Evolutionary conservation across 1,284 basidiomycete species (phyloP).

Genomic region (Abortiporus biennis): DNA sequence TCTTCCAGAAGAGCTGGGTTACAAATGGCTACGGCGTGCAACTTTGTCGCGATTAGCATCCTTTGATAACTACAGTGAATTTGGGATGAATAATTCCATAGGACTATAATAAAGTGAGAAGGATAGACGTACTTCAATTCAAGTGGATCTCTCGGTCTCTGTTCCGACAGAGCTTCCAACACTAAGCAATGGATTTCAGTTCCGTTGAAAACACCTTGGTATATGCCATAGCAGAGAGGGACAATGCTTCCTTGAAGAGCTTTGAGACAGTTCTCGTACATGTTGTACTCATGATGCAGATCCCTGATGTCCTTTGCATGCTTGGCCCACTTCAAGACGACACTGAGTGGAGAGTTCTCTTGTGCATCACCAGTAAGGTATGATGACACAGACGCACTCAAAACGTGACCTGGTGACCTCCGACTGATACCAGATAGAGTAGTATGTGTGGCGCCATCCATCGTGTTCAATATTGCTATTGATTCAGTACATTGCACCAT

Average conservation of each 20-base stretch:
- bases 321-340: slow-evolving; percentile 2
- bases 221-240: neutral
- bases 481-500: too few relatives aligned
- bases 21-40: neutral
- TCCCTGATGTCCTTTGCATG: neutral
- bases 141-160: neutral
- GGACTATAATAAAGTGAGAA: too few relatives aligned
- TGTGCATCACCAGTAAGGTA: too few relatives aligned
- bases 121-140: slow-evolving; percentile 1
- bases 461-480: too few relatives aligned
- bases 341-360: neutral
- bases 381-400: too few relatives aligned
- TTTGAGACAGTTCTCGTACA: neutral
- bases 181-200: neutral
- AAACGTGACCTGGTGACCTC: too few relatives aligned
- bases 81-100: neutral
- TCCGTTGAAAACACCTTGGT: neutral
- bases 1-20: neutral
- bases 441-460: too few relatives aligned
- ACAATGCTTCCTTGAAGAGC: slow-evolving; percentile 1
- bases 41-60: neutral
- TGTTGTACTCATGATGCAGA: neutral
- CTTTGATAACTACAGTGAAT: neutral
- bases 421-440: too few relatives aligned
- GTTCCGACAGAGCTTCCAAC: neutral